Base-by-base conservation (phyloP, 495 filamentous ascomycete genomes). In the Melanomma pulvis-pyrius region DNA sequence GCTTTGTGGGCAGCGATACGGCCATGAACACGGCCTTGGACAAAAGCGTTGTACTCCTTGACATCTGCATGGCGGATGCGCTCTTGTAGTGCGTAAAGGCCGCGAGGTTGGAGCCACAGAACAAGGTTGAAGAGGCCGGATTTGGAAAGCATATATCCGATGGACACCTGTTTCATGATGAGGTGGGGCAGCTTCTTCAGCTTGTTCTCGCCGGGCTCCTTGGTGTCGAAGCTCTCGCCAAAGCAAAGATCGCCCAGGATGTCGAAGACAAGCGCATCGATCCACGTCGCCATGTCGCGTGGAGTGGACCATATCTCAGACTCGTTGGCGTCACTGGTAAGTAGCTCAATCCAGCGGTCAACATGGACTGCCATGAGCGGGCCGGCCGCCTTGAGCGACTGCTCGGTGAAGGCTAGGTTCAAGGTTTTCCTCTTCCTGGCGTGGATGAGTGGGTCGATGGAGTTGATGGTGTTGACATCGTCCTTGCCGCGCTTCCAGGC, bases 231-330 rank as follows among this genome's bases (percentile, higher is more conserved):
- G 17, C 83, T 79, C 72, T 88, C 87, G 13, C 85, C 87, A 71
- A 90, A 91, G 61, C 80, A 82, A 3, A 92, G 69, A 36, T 90
- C 84, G 2, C 88, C 88, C 70, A 91, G 83, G 15, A 90, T 83
- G 67, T 92, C 89, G 78, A 89, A 91, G 55, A 83, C 81, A 11
- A 88, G 80, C 73, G 82, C 89, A 70, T 85, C 86, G 50, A 78
- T 81, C 82, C 85, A 88, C 60, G 84, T 79, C 0, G 84, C 76
- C 76, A 88, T 82, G 68, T 90, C 60, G 0, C 28, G 55, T 4
- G 63, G 39, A 0, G 51, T 7, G 11, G 36, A 63, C 63, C 70
- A 73, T 24, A 11, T 46, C 7, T 39, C 13, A 15, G 39, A 44
- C 9, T 6, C n/a, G 39, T 44, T 44, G 51, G 24, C 21, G 25